Evolutionary conservation across 768 basidiomycete species (phyloP), one percentile per base, ranked within the genome.

Genomic region (Cytidiella melzeri): DNA sequence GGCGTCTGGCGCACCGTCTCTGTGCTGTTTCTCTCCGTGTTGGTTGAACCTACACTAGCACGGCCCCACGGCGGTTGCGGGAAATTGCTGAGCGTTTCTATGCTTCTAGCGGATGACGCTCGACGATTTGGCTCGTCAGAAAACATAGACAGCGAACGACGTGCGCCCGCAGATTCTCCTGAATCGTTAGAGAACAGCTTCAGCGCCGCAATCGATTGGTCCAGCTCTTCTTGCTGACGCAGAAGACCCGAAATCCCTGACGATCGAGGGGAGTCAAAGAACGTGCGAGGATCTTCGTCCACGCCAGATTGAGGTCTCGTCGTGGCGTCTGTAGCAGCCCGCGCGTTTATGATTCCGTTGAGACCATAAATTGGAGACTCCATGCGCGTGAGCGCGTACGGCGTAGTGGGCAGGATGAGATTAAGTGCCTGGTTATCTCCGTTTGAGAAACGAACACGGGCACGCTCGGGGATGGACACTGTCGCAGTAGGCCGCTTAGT

Each of bases 141-240:
- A 7, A 7, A 15, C 7, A 34, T 34, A 7, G 30, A 34, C 15
- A 15, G 9, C 48, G 46, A 25, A 65, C 11, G 52, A 53, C 24
- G 40, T 5, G 4, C 41, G 41, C 5, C 26, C 6, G n/a, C 49
- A 38, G 18, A 7, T 34, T 30, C 41, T 13, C 24, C 25, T 7
- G 25, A 45, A 7, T 15, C 15, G 15, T 13, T 10, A 1, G 56
- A 55, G 53, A 78, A 73, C 21, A 76, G 50, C 38, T 70, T 73
- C 41, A 87, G 68, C 28, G 73, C 75, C 24, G 77, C 77, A 45
- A 87, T 84, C 50, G 73, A 83, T 59, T 69, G 69, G 57, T 85
- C 84, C 44, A 87, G 69, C 52, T 85, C 81, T 2, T 63, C 73
- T 60, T 84, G 82, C 57, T 83, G 76, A 20, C 77, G 77, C 38